Percentiles rank a stretch among this genome's conserved stretches.
Conservation (phyloP, 1,139 yeast species). For the Kodamaea ohmeri region DNA sequence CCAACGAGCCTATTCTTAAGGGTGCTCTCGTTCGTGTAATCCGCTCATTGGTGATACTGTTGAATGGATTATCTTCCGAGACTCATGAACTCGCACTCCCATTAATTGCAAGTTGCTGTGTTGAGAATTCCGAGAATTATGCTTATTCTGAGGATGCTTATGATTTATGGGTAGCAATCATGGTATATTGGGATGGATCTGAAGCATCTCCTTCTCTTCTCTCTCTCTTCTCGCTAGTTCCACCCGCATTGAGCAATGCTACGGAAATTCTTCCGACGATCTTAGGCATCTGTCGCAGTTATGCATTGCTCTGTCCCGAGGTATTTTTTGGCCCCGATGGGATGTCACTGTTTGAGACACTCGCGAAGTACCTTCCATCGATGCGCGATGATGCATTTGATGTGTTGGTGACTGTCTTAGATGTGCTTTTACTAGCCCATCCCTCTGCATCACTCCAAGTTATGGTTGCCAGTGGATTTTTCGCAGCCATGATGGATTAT, state of each 20-base stretch:
- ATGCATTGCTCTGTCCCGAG: slow-evolving; percentile 56
- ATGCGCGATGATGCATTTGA: slow-evolving; percentile 72
- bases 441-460: slow-evolving; percentile 34
- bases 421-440: slow-evolving; percentile 45
- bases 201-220: slow-evolving; percentile 30
- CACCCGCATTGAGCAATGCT: slow-evolving; percentile 53
- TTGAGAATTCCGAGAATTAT: slow-evolving; percentile 55
- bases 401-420: slow-evolving; percentile 57
- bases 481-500: slow-evolving; percentile 45
- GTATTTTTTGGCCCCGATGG: slow-evolving; percentile 31
- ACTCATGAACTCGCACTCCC: slow-evolving; percentile 70
- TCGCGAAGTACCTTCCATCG: slow-evolving; percentile 55
- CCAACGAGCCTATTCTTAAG: slow-evolving; percentile 64
- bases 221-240: slow-evolving; percentile 44
- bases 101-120: slow-evolving; percentile 62
- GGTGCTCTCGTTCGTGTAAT: slow-evolving; percentile 70
- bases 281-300: slow-evolving; percentile 68
- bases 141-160: slow-evolving; percentile 82
- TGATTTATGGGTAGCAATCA: slow-evolving; percentile 73
- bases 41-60: slow-evolving; percentile 60
- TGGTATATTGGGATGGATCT: slow-evolving; percentile 51
- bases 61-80: slow-evolving; percentile 56
- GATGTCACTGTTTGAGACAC: slow-evolving; percentile 41
- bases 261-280: slow-evolving; percentile 77
- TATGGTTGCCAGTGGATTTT: slow-evolving; percentile 43